These are phyloP conservation scores for Clavaria fumosa DNA, from an alignment of 768 basidiomycete genomes.

Conservation along the genomic window DNA sequence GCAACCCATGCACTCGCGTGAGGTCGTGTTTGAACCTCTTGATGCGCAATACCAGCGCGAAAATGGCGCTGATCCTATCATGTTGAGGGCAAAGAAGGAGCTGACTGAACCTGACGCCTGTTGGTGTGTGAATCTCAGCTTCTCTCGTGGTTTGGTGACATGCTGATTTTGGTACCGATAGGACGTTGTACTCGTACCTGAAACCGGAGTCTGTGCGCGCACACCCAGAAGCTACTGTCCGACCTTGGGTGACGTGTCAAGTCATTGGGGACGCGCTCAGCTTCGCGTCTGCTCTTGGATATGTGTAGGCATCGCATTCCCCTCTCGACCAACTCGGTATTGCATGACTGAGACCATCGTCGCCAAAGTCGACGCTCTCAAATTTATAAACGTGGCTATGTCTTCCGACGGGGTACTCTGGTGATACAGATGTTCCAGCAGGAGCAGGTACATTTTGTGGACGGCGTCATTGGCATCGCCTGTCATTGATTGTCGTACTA, in stretches of 20 bases:
- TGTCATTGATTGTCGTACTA: too few relatives aligned
- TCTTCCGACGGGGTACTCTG: conserved; percentile 54
- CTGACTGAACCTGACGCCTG: conserved; percentile 42
- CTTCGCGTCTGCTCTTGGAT: conserved; percentile 70
- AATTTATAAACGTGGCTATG: conserved; percentile 69
- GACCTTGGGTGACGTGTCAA: conserved; percentile 70
- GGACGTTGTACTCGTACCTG: conserved; percentile 66
- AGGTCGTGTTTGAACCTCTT: conserved; percentile 70
- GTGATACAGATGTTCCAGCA: conserved; percentile 77
- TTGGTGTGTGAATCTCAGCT: conserved; percentile 31
- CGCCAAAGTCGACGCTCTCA: conserved; percentile 44
- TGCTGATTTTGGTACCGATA: conserved; percentile 15
- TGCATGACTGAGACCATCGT: conserved; percentile 4
- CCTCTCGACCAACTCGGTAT: too few relatives aligned
- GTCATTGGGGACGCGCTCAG: conserved; percentile 67
- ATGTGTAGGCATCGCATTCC: conserved; percentile 31
- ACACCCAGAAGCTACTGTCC: conserved; percentile 75
- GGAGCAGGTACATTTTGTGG: conserved; percentile 40
- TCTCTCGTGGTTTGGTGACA: neutral
- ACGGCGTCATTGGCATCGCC: conserved; percentile 1
- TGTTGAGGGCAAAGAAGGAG: conserved; percentile 65
- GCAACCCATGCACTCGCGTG: conserved; percentile 53
- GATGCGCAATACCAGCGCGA: conserved; percentile 53
- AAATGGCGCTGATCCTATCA: conserved; percentile 43
- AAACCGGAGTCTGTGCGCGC: conserved; percentile 76